Base-by-base conservation (phyloP, 352 stramenopile species). In the Pythium plurisporium region DNA sequence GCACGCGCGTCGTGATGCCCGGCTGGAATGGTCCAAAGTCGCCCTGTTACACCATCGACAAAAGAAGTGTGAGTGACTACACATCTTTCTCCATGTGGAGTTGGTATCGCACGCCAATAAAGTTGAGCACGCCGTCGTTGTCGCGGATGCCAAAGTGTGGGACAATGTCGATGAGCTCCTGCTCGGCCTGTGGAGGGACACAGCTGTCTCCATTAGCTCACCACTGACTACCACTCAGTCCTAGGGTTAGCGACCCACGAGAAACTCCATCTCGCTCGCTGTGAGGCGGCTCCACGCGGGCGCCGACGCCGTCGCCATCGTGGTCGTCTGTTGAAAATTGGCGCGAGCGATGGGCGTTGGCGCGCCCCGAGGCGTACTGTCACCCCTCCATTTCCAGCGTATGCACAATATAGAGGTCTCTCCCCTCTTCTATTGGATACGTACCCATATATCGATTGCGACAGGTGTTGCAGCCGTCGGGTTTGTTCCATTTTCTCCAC, bases 1-100 rank as follows among this genome's bases (percentile, higher is more conserved):
- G 86, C 38, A 95, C 87, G 31, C 90, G 72, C 51, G 78, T 84
- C 33, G 74, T 88, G 42, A 91, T 94, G 14, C 86, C 83, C 6
- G 86, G 79, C 58, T 93, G 78, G 55, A 96, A 96, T 29, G 87
- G 87, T n/a, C 87, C 87, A 51, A 92, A 95, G 54, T 91, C 77
- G 19, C 87, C 87, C 80, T 64, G 26, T n/a, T n/a, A n/a, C n/a
- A n/a, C n/a, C n/a, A n/a, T n/a, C n/a, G n/a, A n/a, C n/a, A n/a
- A n/a, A n/a, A n/a, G n/a, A n/a, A n/a, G n/a, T n/a, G n/a, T n/a
- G n/a, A n/a, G n/a, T n/a, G n/a, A n/a, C n/a, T n/a, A n/a, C n/a
- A n/a, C n/a, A n/a, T n/a, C n/a, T n/a, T n/a, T n/a, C n/a, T n/a
- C n/a, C n/a, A n/a, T n/a, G n/a, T n/a, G n/a, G n/a, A n/a, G n/a